These are phyloP conservation scores for Aspergillus sp. DNA, from an alignment of 2,329 filamentous ascomycete genomes.

Conservation along the genomic window DNA sequence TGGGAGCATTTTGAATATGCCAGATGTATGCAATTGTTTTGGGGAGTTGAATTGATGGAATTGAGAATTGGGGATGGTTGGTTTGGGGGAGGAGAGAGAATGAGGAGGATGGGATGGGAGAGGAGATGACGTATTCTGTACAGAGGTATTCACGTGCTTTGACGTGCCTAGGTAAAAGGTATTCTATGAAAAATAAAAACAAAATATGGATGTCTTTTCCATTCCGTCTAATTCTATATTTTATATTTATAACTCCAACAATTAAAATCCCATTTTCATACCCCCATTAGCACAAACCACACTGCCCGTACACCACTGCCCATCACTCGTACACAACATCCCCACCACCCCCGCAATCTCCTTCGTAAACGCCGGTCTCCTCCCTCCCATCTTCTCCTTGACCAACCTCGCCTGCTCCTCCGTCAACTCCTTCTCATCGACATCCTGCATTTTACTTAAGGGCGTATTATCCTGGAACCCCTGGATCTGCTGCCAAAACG, in stretches of 20 bases:
- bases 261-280: slow-evolving; percentile 50
- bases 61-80: no score
- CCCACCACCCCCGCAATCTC: slow-evolving; percentile 73
- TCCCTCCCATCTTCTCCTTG: slow-evolving; percentile 51
- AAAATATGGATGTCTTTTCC: neutral
- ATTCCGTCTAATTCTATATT: neutral
- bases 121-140: no score
- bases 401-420: slow-evolving; percentile 60
- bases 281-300: slow-evolving; percentile 78
- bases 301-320: slow-evolving; percentile 73
- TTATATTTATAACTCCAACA: neutral
- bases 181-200: neutral
- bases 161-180: no score
- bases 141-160: no score
- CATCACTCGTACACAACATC: slow-evolving; percentile 68
- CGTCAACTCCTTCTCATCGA: slow-evolving; percentile 51
- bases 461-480: slow-evolving; percentile 62
- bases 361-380: slow-evolving; percentile 59
- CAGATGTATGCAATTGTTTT: no score
- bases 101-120: no score
- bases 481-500: slow-evolving; percentile 56
- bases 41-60: no score
- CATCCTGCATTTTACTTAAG: slow-evolving; percentile 56
- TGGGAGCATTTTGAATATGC: no score
- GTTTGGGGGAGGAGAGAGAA: no score